phyloP scores from a whole-genome alignment of 2,329 filamentous ascomycete genomes.

The Colletotrichum limetticola region DNA sequence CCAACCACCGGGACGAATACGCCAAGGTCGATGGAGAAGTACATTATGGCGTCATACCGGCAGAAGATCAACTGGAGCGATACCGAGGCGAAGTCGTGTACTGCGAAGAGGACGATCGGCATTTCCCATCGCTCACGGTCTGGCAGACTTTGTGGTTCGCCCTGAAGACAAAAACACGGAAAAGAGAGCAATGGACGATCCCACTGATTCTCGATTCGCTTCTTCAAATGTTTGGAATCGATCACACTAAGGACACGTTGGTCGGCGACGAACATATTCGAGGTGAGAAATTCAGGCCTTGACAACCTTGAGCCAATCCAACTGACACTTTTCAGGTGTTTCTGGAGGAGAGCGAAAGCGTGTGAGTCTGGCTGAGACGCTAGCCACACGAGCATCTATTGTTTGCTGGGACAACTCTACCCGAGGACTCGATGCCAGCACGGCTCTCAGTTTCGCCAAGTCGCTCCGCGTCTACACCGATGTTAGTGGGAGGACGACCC shows the following conservation, averaged over 20 bases:
- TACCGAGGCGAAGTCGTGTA: constrained; percentile 84
- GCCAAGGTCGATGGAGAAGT: constrained; percentile 76
- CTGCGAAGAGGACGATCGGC: constrained; percentile 80
- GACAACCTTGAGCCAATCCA: too few species aligned
- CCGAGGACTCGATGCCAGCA: constrained; percentile 81
- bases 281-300: constrained; percentile 50
- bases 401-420: constrained; percentile 86
- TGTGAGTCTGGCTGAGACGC: constrained; percentile 81
- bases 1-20: constrained; percentile 75
- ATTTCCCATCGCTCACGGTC: constrained; percentile 79
- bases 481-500: constrained; percentile 69
- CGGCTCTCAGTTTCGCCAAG: constrained; percentile 81
- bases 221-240: constrained; percentile 82
- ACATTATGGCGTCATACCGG: constrained; percentile 76
- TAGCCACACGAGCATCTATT: constrained; percentile 78
- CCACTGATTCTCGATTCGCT: constrained; percentile 76
- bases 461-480: constrained; percentile 80
- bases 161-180: constrained; percentile 79
- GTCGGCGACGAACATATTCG: constrained; percentile 79
- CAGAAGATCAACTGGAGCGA: constrained; percentile 72
- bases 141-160: constrained; percentile 83
- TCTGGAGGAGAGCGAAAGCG: constrained; percentile 85
- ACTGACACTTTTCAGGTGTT: constrained; percentile 51
- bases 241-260: constrained; percentile 77
- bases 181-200: constrained; percentile 71